Evolutionary conservation across 257 asterid species (phyloP).

Genomic region (Coffea eugenioides): DNA sequence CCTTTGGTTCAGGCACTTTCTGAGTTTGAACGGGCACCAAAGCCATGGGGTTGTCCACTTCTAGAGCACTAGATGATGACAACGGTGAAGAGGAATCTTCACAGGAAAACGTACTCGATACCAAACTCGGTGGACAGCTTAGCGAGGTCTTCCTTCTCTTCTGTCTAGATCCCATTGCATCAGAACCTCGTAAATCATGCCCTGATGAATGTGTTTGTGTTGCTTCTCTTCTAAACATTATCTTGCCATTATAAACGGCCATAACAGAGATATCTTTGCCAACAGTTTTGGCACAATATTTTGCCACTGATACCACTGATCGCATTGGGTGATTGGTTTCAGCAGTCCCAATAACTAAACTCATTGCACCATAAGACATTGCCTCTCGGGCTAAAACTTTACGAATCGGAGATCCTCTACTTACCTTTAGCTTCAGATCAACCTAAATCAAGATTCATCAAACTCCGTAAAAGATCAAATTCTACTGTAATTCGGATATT

Average conservation of each 20-base stretch:
- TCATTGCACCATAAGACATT: slow-evolving; percentile 59
- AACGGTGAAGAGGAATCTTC: slow-evolving; percentile 20
- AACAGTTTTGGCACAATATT: slow-evolving; percentile 72
- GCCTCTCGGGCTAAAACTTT: slow-evolving; percentile 85
- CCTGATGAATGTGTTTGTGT: slow-evolving; percentile 27
- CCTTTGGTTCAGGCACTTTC: slow-evolving; percentile 35
- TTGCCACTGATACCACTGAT: slow-evolving; percentile 74
- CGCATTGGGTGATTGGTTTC: slow-evolving; percentile 56
- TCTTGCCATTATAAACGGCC: slow-evolving; percentile 78
- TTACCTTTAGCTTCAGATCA: slow-evolving; percentile 90
- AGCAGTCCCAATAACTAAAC: slow-evolving; percentile 72
- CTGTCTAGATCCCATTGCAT: slow-evolving; percentile 31
- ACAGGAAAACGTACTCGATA: slow-evolving; percentile 20
- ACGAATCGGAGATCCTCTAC: slow-evolving; percentile 76
- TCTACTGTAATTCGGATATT: too few relatives aligned
- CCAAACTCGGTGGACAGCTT: slow-evolving; percentile 43
- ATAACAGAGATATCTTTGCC: slow-evolving; percentile 59
- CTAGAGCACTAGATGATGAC: slow-evolving; percentile 21
- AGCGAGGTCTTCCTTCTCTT: slow-evolving; percentile 42
- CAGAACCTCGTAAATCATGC: slow-evolving; percentile 32
- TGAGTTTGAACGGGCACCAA: slow-evolving; percentile 50
- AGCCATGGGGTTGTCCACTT: slow-evolving; percentile 45
- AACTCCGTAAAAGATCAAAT: not conserved
- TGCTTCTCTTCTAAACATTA: slow-evolving; percentile 60
- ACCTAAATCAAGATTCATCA: slow-evolving; percentile 49